A percentile compares a stretch with the other conserved stretches of the same genome.
These are phyloP conservation scores for Eucalyptus microcorys DNA, from an alignment of 345 rosid species.

Conservation along the genomic window DNA sequence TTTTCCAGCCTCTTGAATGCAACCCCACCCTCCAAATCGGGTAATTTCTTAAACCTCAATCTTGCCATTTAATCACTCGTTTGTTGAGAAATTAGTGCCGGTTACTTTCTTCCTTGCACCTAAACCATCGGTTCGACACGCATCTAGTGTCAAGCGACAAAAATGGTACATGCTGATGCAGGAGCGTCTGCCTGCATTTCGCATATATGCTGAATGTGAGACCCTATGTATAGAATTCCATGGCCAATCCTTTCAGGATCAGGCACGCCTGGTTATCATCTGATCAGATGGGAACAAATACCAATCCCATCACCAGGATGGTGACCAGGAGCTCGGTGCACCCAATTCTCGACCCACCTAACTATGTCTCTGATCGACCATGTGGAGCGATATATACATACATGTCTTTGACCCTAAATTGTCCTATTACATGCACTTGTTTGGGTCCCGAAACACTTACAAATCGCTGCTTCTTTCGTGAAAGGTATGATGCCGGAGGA, in stretches of 20 bases:
- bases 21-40: slow-evolving; percentile 95
- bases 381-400: neutral
- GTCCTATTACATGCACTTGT: neutral
- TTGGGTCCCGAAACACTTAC: neutral
- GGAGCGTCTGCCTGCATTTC: neutral
- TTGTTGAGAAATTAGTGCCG: neutral
- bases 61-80: neutral
- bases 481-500: slow-evolving; percentile 49
- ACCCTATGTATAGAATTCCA: neutral
- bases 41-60: slow-evolving; percentile 11
- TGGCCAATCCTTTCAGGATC: neutral
- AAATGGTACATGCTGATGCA: neutral
- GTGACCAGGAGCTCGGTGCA: neutral
- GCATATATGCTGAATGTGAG: neutral
- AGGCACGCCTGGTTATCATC: neutral
- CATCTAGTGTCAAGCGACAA: neutral
- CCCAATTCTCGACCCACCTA: neutral
- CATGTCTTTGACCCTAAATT: neutral
- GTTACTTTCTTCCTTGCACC: neutral
- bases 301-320: neutral
- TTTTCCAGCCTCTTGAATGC: slow-evolving; percentile 80
- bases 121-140: neutral
- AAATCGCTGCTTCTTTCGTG: neutral
- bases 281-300: neutral
- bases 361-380: neutral